phyloP scores from a whole-genome alignment of 441 rosid genomes.

The Breynia disticha region DNA sequence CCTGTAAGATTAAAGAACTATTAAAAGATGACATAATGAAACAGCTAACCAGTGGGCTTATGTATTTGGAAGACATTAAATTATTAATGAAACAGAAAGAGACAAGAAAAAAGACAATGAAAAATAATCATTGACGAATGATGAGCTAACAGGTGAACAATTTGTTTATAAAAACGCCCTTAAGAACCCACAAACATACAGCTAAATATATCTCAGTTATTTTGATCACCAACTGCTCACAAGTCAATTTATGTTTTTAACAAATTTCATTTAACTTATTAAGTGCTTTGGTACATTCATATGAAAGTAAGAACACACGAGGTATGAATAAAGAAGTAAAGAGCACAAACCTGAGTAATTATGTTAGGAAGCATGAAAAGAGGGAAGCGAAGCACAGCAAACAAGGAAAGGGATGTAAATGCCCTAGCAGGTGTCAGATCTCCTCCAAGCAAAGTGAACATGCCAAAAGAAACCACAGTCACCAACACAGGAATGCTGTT shows the following conservation, averaged over 20 bases:
- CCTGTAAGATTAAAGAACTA: conserved; percentile 35
- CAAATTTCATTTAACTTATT: too few species aligned
- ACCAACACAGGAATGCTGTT: conserved; percentile 90
- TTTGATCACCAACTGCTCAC: too few species aligned
- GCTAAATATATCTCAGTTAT: too few species aligned
- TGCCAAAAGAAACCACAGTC: conserved; percentile 86
- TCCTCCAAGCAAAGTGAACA: conserved; percentile 97
- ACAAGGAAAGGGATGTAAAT: conserved; percentile 91
- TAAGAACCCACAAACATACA: too few species aligned
- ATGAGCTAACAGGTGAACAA: too few species aligned
- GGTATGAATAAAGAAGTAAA: not conserved
- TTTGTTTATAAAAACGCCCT: too few species aligned
- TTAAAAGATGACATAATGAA: conserved; percentile 10
- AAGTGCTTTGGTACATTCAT: too few species aligned
- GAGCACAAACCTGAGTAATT: conserved; percentile 73
- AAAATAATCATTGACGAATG: too few species aligned
- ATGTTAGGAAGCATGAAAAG: conserved; percentile 91
- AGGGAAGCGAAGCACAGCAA: conserved; percentile 95
- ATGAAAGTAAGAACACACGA: too few species aligned
- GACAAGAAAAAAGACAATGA: not conserved
- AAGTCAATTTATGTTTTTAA: too few species aligned
- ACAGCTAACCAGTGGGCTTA: not conserved
- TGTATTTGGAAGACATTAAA: not conserved
- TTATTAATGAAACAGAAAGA: not conserved
- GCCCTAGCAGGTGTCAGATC: conserved; percentile 98